A percentile compares a stretch with the other conserved stretches of the same genome.
Evolutionary conservation across 2,329 filamentous ascomycete genomes (phyloP).

Genomic region (Fusarium stilboides): DNA sequence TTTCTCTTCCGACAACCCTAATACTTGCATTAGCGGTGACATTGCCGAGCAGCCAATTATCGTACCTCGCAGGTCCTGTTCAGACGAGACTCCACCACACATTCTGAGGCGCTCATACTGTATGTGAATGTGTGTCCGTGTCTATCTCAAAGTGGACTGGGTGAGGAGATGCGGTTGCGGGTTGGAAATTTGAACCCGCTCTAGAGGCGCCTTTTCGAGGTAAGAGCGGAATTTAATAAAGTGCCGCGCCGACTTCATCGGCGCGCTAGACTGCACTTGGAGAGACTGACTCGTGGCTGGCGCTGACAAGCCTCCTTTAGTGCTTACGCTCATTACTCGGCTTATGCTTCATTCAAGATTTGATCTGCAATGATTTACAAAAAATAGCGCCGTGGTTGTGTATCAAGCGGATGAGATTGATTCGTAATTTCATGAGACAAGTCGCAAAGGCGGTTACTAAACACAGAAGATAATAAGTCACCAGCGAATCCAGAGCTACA

Average conservation of each 20-base stretch:
- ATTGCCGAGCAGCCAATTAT: not conserved
- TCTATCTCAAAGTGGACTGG: not conserved
- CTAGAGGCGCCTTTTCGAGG: conserved; percentile 10
- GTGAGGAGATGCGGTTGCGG: conserved; percentile 9
- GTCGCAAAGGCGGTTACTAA: too few species aligned
- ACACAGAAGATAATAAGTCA: too few species aligned
- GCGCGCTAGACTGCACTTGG: not conserved
- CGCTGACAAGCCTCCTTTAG: too few species aligned
- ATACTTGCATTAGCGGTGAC: conserved; percentile 3
- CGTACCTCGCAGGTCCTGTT: conserved; percentile 21
- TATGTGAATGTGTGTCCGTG: not conserved
- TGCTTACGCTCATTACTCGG: not conserved
- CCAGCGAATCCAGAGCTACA: too few species aligned
- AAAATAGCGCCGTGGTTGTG: not conserved
- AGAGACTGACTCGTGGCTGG: too few species aligned
- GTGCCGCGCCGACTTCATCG: conserved; percentile 14
- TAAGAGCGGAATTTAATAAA: conserved; percentile 22
- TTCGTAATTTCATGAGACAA: accelerated
- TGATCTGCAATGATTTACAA: not conserved
- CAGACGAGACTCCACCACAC: conserved; percentile 2
- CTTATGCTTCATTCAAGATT: not conserved
- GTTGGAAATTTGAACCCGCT: conserved; percentile 4
- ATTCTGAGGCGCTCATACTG: conserved; percentile 11
- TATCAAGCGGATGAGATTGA: not conserved
- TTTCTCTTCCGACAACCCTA: conserved; percentile 21